Base-by-base conservation (phyloP, 2,329 filamentous ascomycete species). In the Hypoxylon sp. region DNA sequence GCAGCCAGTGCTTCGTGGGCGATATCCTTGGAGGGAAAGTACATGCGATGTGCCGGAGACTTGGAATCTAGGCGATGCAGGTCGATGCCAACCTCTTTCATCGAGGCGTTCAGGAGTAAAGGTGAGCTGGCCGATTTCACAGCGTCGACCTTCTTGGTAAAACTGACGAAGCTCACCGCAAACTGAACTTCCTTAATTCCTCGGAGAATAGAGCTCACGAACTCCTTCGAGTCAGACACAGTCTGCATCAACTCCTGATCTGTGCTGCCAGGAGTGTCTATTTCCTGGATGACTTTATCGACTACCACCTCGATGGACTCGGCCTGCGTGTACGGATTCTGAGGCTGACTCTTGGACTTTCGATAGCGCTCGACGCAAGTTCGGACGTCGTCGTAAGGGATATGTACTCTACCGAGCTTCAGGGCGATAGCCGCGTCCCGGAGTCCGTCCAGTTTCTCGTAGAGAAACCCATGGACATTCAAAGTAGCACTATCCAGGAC, bases 151-250 rank as follows among this genome's bases (percentile, higher is more conserved):
- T 87, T 88, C 73, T 92, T 95, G 18, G 91, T 93, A 57, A 99
- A 77, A 15, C 92, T 91, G 65, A 97, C 84, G 73, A 94, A 95
- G 74, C 94, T 94, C 70, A 98, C 86, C 0, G 93, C 94, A 69
- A 99, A 91, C 73, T 99, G 95, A 10, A 99, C 90, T 73, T 99
- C 95, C 72, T 97, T 96, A 64, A 99, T 92, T 48, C 95, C 95
- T 40, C 91, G 86, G 46, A 99, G 79, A 37, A 97, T 88, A 1
- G 95, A 97, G 72, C 90, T 91, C 53, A 93, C 83, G 70, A 99
- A 95, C 62, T 97, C 92, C 68, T 93, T 94, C 0, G 92, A 97
- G 70, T 97, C 93, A 0, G 93, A 93, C 0, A 97, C 90, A 0
- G 90, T 89, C 72, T 91, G 89, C 53, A 93, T 88, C 54, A 97